Base-by-base conservation (phyloP, 129 eudicot species). In the Sambucus nigra region DNA sequence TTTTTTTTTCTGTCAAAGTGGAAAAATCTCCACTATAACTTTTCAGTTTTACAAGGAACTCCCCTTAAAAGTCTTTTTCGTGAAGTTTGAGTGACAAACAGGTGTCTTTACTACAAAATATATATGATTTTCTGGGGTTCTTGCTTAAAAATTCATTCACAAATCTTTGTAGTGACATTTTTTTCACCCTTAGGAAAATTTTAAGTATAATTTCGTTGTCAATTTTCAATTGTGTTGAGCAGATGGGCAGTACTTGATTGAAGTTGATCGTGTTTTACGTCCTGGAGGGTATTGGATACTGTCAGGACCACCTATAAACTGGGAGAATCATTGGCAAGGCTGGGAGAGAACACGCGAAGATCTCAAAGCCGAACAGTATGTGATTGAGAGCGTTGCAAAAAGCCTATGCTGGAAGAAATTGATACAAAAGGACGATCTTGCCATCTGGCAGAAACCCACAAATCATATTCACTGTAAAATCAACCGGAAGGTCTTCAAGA, bases 271-370 rank as follows among this genome's bases (percentile, higher is more conserved):
- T 50, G 63, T 91, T 39, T 67, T 91, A 61, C 88, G 95, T 0
- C 98, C 95, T 0, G 98, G 98, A 25, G 98, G 98, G 22, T 85
- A 91, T 7, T 91, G 98, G 98, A 60, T 91, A 47, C 80, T 82
- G 14, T 91, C 98, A 25, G 98, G 98, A 11, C 98, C 98, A 51
- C 98, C 98, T 19, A 79, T 91, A 16, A 91, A 91, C 59, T 91
- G 95, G 95, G 69, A 91, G 76, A 72, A 7, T 25, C 94, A 63
- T 33, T 85, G 86, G 89, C 79, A 58, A 62, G 95, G 98, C 16
- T 91, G 98, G 98, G 65, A 62, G 1, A 72, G 94, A 56, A 72
- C 83, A 0, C 53, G 53, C 5, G 66, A 85, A n/a, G 82, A 85
- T 48, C 59, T 91, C 12, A 77, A 76, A 25, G 77, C 59, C 2